These are phyloP conservation scores for Daedaleopsis nitida DNA, from an alignment of 768 basidiomycete species.

Conservation along the genomic window DNA sequence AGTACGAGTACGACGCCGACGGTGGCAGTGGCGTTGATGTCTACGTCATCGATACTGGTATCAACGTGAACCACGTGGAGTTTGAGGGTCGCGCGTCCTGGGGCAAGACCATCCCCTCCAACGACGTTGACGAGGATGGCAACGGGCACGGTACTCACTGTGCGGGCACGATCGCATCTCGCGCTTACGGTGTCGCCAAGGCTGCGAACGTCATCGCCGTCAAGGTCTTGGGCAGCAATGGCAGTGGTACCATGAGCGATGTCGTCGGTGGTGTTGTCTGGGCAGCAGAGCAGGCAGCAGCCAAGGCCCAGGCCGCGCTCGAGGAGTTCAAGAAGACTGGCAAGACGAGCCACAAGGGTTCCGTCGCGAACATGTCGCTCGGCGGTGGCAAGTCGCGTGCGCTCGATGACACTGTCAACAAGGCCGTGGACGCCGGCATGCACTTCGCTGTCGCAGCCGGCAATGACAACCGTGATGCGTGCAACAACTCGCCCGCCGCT, in stretches of 20 bases:
- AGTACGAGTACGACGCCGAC: slow-evolving; percentile 67
- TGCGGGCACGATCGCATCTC: slow-evolving; percentile 94
- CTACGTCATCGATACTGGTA: slow-evolving; percentile 86
- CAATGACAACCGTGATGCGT: slow-evolving; percentile 88
- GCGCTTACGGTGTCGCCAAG: slow-evolving; percentile 96
- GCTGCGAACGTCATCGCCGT: slow-evolving; percentile 85
- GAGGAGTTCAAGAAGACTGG: slow-evolving; percentile 73
- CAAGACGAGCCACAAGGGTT: slow-evolving; percentile 86
- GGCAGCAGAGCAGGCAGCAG: slow-evolving; percentile 58
- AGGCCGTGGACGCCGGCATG: slow-evolving; percentile 79
- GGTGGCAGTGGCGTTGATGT: slow-evolving; percentile 97
- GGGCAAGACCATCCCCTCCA: slow-evolving; percentile 89
- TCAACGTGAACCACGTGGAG: slow-evolving; percentile 82
- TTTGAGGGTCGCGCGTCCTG: slow-evolving; percentile 89
- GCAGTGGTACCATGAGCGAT: slow-evolving; percentile 93
- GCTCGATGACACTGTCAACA: slow-evolving; percentile 84
- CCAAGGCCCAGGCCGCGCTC: slow-evolving; percentile 60
- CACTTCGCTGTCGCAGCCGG: slow-evolving; percentile 97
- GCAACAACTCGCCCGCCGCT: slow-evolving; percentile 89
- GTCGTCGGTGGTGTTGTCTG: slow-evolving; percentile 87
- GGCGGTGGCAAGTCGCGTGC: slow-evolving; percentile 91
- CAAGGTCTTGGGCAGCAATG: slow-evolving; percentile 93
- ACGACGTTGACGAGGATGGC: slow-evolving; percentile 85
- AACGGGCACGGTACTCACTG: slow-evolving; percentile 97
- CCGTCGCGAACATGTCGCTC: slow-evolving; percentile 96